phyloP scores from a whole-genome alignment of 2,329 filamentous ascomycete genomes.

The Claviceps sp. region DNA sequence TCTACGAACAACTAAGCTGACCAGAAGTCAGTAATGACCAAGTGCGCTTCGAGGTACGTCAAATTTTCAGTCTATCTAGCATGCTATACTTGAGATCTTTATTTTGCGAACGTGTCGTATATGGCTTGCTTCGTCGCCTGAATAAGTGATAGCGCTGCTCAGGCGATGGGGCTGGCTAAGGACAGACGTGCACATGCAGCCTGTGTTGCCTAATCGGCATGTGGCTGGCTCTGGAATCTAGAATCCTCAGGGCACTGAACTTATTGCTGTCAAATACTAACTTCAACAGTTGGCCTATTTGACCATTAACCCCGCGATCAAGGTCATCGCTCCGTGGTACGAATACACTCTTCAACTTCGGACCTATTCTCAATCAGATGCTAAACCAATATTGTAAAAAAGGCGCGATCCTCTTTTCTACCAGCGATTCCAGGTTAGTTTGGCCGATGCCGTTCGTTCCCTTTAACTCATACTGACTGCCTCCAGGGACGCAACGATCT shows the following conservation, averaged over 20 bases:
- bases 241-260: too few species aligned
- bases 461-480: not conserved
- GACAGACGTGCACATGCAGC: not conserved
- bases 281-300: not conserved
- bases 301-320: constrained; percentile 1
- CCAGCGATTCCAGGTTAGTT: not conserved
- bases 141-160: not conserved
- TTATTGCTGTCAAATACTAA: not conserved
- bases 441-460: not conserved
- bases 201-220: not conserved
- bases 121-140: not conserved
- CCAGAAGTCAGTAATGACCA: not conserved
- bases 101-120: not conserved
- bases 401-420: constrained; percentile 3
- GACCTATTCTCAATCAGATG: not conserved
- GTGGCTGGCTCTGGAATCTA: not conserved
- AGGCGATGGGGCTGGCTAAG: not conserved
- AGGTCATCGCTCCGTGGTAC: constrained; percentile 3
- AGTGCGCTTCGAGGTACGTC: constrained; percentile 2
- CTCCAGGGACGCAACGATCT: constrained; percentile 1
- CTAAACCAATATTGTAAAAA: not conserved
- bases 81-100: not conserved
- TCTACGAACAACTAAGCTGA: not conserved
- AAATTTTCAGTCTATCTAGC: not conserved
- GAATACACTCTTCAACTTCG: not conserved